phyloP scores from a whole-genome alignment of 2,329 filamentous ascomycete genomes.

The Orbilia brochopaga region DNA sequence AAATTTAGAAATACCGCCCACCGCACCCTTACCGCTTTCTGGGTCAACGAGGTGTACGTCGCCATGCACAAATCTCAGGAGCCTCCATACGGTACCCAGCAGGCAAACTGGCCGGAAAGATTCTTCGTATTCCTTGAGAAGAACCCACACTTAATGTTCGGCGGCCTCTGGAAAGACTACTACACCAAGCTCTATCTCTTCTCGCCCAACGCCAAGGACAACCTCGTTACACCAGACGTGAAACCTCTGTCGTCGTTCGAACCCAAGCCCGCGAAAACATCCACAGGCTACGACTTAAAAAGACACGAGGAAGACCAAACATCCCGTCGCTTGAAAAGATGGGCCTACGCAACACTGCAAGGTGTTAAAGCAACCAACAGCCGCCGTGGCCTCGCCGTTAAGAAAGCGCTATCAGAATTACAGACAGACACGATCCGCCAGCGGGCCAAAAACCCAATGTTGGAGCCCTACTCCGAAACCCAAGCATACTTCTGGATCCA shows the following conservation, averaged over 20 bases:
- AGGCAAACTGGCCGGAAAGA: constrained; percentile 11
- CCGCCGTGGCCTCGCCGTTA: constrained; percentile 54
- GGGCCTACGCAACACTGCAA: constrained; percentile 56
- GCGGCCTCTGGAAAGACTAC: constrained; percentile 56
- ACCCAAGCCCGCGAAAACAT: not conserved
- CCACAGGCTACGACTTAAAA: constrained; percentile 5
- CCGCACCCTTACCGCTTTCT: constrained; percentile 57
- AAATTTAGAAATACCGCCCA: constrained; percentile 58
- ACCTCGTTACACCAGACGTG: constrained; percentile 57
- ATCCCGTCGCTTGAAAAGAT: constrained; percentile 52
- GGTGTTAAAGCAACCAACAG: constrained; percentile 50
- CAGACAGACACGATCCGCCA: constrained; percentile 48
- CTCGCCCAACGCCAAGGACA: constrained; percentile 54
- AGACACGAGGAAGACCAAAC: constrained; percentile 17
- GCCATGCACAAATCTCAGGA: constrained; percentile 55
- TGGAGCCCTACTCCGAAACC: constrained; percentile 52
- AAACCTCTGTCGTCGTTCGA: constrained; percentile 54
- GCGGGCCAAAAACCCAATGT: constrained; percentile 28
- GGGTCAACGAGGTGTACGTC: constrained; percentile 57
- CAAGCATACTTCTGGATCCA: constrained; percentile 53
- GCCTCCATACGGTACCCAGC: constrained; percentile 5
- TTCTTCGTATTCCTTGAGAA: constrained; percentile 55
- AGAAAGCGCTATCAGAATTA: constrained; percentile 46
- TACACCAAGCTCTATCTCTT: constrained; percentile 57
- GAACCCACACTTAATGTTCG: constrained; percentile 56